Evolutionary conservation across 2,329 filamentous ascomycete species (phyloP), one percentile per base, ranked within the genome.

Genomic region (Cladosporium austrohemisphaericum): DNA sequence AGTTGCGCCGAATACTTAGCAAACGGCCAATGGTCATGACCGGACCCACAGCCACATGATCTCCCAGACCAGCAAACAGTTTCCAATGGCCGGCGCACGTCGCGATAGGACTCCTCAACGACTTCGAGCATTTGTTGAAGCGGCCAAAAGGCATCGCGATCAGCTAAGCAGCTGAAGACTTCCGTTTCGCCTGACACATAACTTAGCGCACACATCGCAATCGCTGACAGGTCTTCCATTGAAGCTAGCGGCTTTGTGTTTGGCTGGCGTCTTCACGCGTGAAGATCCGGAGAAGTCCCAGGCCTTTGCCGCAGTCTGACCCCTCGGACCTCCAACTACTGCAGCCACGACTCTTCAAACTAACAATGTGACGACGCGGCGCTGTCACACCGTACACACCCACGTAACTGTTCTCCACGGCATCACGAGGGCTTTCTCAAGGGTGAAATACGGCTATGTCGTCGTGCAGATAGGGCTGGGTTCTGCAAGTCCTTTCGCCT

Each of bases 201-300:
- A n/a, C n/a, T n/a, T n/a, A n/a, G n/a, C n/a, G n/a, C n/a, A n/a
- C n/a, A n/a, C n/a, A n/a, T n/a, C n/a, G n/a, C n/a, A n/a, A n/a
- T n/a, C n/a, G n/a, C n/a, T n/a, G n/a, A n/a, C n/a, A n/a, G n/a
- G n/a, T n/a, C n/a, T n/a, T n/a, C n/a, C n/a, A n/a, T n/a, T n/a
- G n/a, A n/a, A n/a, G n/a, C n/a, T n/a, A n/a, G n/a, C n/a, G n/a
- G n/a, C n/a, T n/a, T n/a, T n/a, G n/a, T n/a, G n/a, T n/a, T n/a
- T n/a, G n/a, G n/a, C n/a, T 43, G 26, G 41, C 41, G 31, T 47
- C 44, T 47, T 47, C 44, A 47, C 32, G 25, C 23, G 16, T 31
- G 33, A 28, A 38, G 33, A 47, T 47, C 44, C 44, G 44, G 44
- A 47, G 44, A 47, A 37, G 33, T 18, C 33, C 44, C 44, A 47